Evolutionary conservation across 2,329 filamentous ascomycete species (phyloP).

Genomic region (Trichoderma sp.): DNA sequence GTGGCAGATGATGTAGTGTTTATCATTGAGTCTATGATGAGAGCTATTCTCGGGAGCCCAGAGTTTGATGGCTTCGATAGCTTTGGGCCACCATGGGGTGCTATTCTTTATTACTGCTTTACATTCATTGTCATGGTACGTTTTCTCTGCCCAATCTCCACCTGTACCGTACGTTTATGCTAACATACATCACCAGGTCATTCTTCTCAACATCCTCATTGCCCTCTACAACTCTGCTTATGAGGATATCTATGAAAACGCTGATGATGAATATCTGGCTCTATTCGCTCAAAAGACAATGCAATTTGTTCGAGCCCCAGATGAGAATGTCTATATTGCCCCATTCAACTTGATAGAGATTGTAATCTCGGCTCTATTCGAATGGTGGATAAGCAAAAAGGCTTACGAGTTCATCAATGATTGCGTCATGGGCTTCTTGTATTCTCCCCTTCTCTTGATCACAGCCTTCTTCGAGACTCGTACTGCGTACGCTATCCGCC

Average conservation of each 20-base stretch:
- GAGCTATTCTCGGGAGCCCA: slow-evolving; percentile 87
- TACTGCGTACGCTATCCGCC: slow-evolving; percentile 65
- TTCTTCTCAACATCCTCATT: slow-evolving; percentile 94
- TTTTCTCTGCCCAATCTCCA: neutral
- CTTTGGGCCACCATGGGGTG: slow-evolving; percentile 89
- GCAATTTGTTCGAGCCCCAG: slow-evolving; percentile 93
- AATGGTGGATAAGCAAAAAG: slow-evolving; percentile 88
- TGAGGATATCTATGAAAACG: slow-evolving; percentile 90
- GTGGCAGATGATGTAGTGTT: slow-evolving; percentile 68
- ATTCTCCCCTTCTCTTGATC: slow-evolving; percentile 78
- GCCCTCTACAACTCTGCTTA: slow-evolving; percentile 97
- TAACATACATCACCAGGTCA: slow-evolving; percentile 43
- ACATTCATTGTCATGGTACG: slow-evolving; percentile 93
- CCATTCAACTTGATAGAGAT: slow-evolving; percentile 95
- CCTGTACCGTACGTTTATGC: neutral
- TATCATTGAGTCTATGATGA: slow-evolving; percentile 80
- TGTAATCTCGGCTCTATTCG: slow-evolving; percentile 73
- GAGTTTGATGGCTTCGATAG: slow-evolving; percentile 87
- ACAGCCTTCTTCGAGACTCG: slow-evolving; percentile 73
- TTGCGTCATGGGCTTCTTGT: slow-evolving; percentile 80
- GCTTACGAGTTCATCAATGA: slow-evolving; percentile 84
- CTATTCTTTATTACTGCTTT: slow-evolving; percentile 96
- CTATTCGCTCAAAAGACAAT: slow-evolving; percentile 93
- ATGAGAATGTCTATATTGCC: slow-evolving; percentile 97
- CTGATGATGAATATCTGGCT: slow-evolving; percentile 92